Percentiles rank a stretch among this genome's conserved stretches.
Conservation (phyloP, 148 eudicot genomes). For the Chenopodium berlandieri region DNA sequence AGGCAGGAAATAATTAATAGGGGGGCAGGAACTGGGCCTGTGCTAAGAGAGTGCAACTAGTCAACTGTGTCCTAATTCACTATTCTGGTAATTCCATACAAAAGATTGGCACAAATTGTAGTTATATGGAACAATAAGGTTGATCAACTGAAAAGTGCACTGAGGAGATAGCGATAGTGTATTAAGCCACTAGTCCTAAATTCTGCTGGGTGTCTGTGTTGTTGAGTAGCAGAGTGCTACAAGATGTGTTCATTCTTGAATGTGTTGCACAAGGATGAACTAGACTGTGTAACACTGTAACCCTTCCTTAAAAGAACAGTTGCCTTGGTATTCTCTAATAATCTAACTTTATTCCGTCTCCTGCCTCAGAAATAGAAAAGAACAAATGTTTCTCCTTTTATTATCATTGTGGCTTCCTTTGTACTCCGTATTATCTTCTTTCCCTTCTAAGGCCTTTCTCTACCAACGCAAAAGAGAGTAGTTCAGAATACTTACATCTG, state of each 20-base stretch:
- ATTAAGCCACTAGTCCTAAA: background rate
- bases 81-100: background rate
- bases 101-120: background rate
- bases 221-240: background rate
- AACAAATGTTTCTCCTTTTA: background rate
- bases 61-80: background rate
- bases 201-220: background rate
- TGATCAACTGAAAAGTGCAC: background rate
- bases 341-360: background rate
- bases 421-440: background rate
- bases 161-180: background rate
- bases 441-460: background rate
- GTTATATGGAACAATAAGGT: background rate
- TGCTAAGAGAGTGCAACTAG: background rate
- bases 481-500: conserved; percentile 45
- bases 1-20: background rate
- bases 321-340: background rate
- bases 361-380: background rate
- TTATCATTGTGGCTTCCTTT: background rate
- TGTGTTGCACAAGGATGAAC: background rate
- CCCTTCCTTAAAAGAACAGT: background rate
- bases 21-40: background rate
- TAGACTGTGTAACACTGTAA: background rate
- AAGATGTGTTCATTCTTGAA: background rate
- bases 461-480: background rate